phyloP scores from a whole-genome alignment of 2,329 filamentous ascomycete species.

The Bipolaris victoriae region DNA sequence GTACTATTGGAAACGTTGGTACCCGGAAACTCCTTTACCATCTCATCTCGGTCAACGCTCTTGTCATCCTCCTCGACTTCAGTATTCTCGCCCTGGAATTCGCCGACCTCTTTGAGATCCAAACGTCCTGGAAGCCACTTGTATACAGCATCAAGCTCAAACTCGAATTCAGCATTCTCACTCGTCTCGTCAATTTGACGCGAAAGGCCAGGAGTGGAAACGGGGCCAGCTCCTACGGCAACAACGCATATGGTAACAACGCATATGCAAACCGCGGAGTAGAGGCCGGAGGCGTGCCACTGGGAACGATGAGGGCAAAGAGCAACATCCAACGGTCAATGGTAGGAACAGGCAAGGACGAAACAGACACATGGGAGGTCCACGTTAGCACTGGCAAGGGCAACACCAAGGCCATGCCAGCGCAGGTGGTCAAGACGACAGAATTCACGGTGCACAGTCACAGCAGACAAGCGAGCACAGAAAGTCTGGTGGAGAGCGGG shows the following conservation, averaged over 20 bases:
- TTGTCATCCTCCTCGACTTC: conserved; percentile 33
- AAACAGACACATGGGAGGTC: conserved; percentile 21
- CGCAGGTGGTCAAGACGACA: conserved; percentile 27
- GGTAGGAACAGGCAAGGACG: conserved; percentile 14
- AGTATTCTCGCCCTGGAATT: conserved; percentile 32
- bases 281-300: conserved; percentile 12
- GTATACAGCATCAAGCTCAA: conserved; percentile 56
- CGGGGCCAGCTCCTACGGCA: conserved; percentile 22
- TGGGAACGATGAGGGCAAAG: conserved; percentile 23
- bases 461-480: conserved; percentile 17
- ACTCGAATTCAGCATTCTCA: conserved; percentile 61
- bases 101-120: conserved; percentile 24
- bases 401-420: conserved; percentile 12
- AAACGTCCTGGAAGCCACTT: conserved; percentile 45
- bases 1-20: conserved; percentile 22
- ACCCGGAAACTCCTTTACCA: conserved; percentile 22
- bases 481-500: conserved; percentile 24
- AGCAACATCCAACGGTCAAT: conserved; percentile 10
- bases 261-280: neutral
- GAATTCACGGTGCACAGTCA: conserved; percentile 30
- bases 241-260: conserved; percentile 16
- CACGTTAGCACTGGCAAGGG: conserved; percentile 20
- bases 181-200: conserved; percentile 34
- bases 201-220: conserved; percentile 11
- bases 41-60: conserved; percentile 30